phyloP scores from a whole-genome alignment of 139 green algal species.

The Chlorella sp. region DNA sequence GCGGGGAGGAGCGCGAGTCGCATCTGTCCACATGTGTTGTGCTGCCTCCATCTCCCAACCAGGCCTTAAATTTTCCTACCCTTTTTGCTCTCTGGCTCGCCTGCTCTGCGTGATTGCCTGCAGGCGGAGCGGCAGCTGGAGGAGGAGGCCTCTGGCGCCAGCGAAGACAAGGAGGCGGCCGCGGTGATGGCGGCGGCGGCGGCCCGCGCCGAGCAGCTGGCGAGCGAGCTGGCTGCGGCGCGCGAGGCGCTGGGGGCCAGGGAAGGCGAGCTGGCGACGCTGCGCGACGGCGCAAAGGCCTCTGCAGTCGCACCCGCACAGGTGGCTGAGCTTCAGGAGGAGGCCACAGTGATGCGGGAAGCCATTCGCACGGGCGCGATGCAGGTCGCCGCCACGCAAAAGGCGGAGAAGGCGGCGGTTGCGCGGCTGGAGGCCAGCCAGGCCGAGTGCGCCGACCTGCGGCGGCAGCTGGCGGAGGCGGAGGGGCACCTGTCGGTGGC shows the following conservation, averaged over 20 bases:
- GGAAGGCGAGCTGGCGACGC: no score
- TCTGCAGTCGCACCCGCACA: background rate
- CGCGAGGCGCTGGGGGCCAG: no score
- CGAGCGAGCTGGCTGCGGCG: no score
- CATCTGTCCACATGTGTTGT: no score
- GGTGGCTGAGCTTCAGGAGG: constrained; percentile 13
- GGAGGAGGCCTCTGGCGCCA: background rate
- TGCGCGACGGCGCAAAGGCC: no score
- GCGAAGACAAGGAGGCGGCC: no score
- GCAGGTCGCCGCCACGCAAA: background rate
- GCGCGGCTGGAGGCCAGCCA: background rate
- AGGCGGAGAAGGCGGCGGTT: background rate
- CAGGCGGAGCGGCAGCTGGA: constrained; percentile 10
- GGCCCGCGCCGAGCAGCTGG: background rate
- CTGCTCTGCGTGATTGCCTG: no score
- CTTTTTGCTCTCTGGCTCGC: no score
- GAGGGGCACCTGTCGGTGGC: constrained; percentile 24
- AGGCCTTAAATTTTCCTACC: no score
- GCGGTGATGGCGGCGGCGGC: background rate
- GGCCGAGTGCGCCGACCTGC: constrained; percentile 13
- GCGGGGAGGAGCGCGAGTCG: background rate
- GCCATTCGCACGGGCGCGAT: constrained; percentile 18
- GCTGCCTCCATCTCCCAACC: no score
- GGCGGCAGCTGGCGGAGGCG: constrained; percentile 18
- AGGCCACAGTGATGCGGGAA: constrained; percentile 21